phyloP scores from a whole-genome alignment of 2,329 filamentous ascomycete species.

The Sordariomycetes sp. region DNA sequence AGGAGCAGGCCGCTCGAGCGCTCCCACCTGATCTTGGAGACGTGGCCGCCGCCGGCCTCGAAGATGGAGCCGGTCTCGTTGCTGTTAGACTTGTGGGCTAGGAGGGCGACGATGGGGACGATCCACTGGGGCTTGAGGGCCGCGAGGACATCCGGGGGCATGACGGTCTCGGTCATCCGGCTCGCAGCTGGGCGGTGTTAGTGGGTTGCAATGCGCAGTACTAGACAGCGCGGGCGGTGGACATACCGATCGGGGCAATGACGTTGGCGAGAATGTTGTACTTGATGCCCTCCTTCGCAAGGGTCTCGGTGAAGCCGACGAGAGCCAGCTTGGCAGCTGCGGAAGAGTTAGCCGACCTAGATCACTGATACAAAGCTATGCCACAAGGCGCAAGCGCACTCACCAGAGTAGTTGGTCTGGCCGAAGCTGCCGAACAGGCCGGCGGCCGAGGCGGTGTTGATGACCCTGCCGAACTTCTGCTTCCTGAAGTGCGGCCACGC shows the following conservation, averaged over 20 bases:
- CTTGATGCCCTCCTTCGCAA: conserved; percentile 94
- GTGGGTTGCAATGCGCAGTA: background rate
- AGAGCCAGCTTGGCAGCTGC: conserved; percentile 82
- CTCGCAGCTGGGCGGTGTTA: conserved; percentile 54
- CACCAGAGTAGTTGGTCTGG: conserved; percentile 86
- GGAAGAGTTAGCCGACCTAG: background rate
- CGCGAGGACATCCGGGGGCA: conserved; percentile 86
- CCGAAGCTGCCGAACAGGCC: conserved; percentile 94
- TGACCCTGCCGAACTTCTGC: conserved; percentile 94
- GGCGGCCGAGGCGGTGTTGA: conserved; percentile 94
- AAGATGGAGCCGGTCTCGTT: conserved; percentile 81
- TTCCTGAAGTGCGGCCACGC: conserved; percentile 98
- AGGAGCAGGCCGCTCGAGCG: conserved; percentile 79
- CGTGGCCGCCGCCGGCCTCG: conserved; percentile 84
- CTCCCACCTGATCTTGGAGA: conserved; percentile 94
- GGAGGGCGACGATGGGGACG: conserved; percentile 79
- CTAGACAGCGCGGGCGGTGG: background rate
- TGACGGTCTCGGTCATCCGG: conserved; percentile 89
- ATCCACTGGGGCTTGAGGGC: conserved; percentile 89
- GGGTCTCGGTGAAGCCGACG: conserved; percentile 94
- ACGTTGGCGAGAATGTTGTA: conserved; percentile 97
- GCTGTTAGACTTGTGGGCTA: conserved; percentile 78
- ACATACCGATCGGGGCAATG: conserved; percentile 69
- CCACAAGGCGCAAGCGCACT: conserved; percentile 9
- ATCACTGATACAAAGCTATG: background rate